phyloP scores from a whole-genome alignment of 169 alveolate species.

The Eimeria maxima region DNA sequence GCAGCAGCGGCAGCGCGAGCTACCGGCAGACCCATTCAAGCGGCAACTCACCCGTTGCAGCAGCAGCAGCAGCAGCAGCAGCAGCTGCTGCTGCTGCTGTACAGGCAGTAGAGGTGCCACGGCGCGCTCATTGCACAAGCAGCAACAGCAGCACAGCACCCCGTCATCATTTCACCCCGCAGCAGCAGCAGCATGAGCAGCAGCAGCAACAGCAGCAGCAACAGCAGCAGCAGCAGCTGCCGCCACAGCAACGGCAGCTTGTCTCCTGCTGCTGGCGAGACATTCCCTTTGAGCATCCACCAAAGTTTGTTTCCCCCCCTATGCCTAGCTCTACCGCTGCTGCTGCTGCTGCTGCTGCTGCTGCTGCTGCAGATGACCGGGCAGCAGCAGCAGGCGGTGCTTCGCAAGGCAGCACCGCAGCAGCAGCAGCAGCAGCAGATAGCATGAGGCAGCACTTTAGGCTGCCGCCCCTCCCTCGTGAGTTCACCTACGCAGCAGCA shows the following conservation, averaged over 20 bases:
- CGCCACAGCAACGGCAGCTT: constrained; percentile 2
- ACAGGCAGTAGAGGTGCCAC: constrained; percentile 10
- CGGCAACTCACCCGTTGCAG: constrained; percentile 35
- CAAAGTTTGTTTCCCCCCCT: not conserved
- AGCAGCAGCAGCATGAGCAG: constrained; percentile 45
- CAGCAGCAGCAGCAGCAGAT: constrained; percentile 63
- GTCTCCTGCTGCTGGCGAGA: constrained; percentile 52
- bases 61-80: constrained; percentile 48
- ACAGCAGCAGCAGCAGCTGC: constrained; percentile 46
- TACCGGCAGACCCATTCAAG: not conserved
- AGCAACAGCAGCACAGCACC: constrained; percentile 30
- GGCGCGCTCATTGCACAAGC: constrained; percentile 50
- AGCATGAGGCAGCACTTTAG: not conserved
- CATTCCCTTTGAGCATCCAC: not conserved
- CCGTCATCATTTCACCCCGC: not conserved
- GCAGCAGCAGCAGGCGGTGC: constrained; percentile 54
- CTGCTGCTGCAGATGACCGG: constrained; percentile 29
- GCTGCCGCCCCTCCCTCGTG: constrained; percentile 53
- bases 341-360: constrained; percentile 75
- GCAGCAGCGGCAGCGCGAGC: constrained; percentile 13
- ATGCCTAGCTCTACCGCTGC: constrained; percentile 10
- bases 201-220: not conserved
- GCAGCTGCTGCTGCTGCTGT: constrained; percentile 40
- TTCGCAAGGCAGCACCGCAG: constrained; percentile 28
- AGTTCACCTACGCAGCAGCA: not conserved